Percentiles rank a stretch among this genome's conserved stretches.
Conservation (phyloP, 1,139 yeast genomes). For the Kazachstania sp. region DNA sequence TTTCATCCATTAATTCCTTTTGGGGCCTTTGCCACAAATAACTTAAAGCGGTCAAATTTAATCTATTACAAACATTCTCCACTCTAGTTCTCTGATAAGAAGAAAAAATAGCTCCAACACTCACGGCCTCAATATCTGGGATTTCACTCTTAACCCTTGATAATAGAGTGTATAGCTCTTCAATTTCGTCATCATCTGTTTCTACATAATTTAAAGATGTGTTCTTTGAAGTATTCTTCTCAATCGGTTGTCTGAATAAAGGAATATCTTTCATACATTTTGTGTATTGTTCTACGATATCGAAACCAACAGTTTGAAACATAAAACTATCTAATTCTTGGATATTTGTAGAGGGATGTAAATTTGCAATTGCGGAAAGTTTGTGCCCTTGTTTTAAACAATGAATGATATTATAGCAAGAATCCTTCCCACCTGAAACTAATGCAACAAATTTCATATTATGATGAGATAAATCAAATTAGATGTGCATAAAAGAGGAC, state of each 20-base stretch:
- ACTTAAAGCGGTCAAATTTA: slow-evolving; percentile 61
- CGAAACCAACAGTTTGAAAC: slow-evolving; percentile 98
- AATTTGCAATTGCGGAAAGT: slow-evolving; percentile 72
- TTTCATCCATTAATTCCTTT: slow-evolving; percentile 67
- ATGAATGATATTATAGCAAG: slow-evolving; percentile 80
- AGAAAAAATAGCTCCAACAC: slow-evolving; percentile 92
- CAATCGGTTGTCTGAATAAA: slow-evolving; percentile 59
- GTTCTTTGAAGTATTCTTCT: slow-evolving; percentile 50
- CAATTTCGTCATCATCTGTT: slow-evolving; percentile 75
- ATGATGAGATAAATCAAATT: neutral
- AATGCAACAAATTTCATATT: slow-evolving; percentile 84
- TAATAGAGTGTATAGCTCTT: slow-evolving; percentile 57
- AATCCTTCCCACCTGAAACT: slow-evolving; percentile 93
- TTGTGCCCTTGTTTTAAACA: slow-evolving; percentile 79
- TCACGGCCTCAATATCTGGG: slow-evolving; percentile 76
- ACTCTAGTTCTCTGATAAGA: slow-evolving; percentile 90
- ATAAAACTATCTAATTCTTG: slow-evolving; percentile 85
- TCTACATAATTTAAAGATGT: slow-evolving; percentile 58
- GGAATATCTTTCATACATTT: slow-evolving; percentile 65
- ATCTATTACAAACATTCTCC: slow-evolving; percentile 74
- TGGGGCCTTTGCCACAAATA: slow-evolving; percentile 90
- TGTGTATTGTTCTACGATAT: slow-evolving; percentile 55
- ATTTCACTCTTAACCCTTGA: slow-evolving; percentile 39
- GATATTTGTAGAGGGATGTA: slow-evolving; percentile 50
- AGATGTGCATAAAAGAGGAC: neutral